These are phyloP conservation scores for Chrysopogon serrulatus DNA, from an alignment of 176 grass and related monocot species.

Conservation along the genomic window DNA sequence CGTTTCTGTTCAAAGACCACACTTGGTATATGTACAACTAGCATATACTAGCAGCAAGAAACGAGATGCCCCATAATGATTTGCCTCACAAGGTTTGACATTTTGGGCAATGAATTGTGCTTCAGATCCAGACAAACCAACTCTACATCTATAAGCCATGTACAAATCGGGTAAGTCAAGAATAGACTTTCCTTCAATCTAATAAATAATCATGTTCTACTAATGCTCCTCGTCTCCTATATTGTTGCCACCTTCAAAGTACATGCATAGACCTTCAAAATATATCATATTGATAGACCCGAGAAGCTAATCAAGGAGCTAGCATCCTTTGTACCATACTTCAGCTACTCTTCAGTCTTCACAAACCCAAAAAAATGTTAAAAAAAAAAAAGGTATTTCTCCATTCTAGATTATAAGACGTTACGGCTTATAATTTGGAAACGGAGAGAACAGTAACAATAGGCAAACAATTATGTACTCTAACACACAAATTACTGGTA, in stretches of 20 bases:
- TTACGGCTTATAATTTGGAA: too few species aligned
- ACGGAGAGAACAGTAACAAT: too few species aligned
- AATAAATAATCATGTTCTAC: background rate
- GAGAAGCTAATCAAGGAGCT: background rate
- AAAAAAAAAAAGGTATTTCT: too few species aligned
- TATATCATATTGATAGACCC: background rate
- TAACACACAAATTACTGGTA: too few species aligned
- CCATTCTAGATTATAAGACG: too few species aligned
- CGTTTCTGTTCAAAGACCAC: background rate
- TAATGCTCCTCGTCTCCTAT: background rate
- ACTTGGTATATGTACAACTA: background rate
- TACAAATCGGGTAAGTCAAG: background rate
- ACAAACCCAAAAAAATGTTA: background rate
- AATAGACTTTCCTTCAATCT: background rate
- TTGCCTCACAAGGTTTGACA: background rate
- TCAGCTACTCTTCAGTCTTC: background rate
- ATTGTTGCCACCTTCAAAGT: background rate
- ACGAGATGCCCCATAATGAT: background rate
- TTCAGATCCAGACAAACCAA: background rate
- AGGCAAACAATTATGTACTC: too few species aligned
- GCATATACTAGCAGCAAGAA: background rate
- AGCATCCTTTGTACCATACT: background rate
- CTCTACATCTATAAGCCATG: background rate
- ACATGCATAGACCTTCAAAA: background rate
- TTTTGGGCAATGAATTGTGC: slow-evolving; percentile 1